Conservation (phyloP, 768 basidiomycete genomes). For the Russula dissimulans region DNA sequence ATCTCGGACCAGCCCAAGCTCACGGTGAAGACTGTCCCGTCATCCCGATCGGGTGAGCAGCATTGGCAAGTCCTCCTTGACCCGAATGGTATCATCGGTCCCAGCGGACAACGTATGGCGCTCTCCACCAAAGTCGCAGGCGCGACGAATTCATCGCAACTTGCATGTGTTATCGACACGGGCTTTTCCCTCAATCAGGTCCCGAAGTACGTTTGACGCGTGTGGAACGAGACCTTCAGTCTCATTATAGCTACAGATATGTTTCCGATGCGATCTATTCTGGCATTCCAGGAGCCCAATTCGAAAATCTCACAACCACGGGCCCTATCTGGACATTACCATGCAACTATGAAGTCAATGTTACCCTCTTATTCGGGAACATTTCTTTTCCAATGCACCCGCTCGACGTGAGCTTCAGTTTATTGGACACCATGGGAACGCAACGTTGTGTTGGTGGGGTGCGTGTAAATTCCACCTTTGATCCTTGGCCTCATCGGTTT, state of each 20-base stretch:
- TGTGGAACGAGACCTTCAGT: conserved; percentile 10
- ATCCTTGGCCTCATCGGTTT: not conserved
- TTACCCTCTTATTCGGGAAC: conserved; percentile 56
- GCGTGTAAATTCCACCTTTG: conserved; percentile 18
- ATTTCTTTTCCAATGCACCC: conserved; percentile 54
- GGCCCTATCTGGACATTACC: conserved; percentile 53
- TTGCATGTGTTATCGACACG: conserved; percentile 58
- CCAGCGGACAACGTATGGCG: conserved; percentile 43
- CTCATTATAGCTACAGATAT: conserved; percentile 26
- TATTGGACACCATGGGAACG: conserved; percentile 21
- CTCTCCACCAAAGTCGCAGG: conserved; percentile 37
- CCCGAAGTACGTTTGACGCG: conserved; percentile 31
- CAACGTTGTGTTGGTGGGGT: conserved; percentile 38
- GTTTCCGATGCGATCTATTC: conserved; percentile 57
- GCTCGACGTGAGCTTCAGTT: conserved; percentile 40
- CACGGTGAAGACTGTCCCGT: conserved; percentile 34
- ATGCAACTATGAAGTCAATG: conserved; percentile 53
- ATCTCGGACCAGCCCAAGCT: conserved; percentile 45
- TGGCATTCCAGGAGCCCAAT: conserved; percentile 43
- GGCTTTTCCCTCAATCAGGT: conserved; percentile 64
- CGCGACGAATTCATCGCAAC: conserved; percentile 35
- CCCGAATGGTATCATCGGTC: conserved; percentile 50
- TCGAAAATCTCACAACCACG: conserved; percentile 30
- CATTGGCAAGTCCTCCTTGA: conserved; percentile 63
- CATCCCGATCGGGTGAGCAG: conserved; percentile 34